phyloP scores from a whole-genome alignment of 2,329 filamentous ascomycete species.

The Ascochyta lentis region DNA sequence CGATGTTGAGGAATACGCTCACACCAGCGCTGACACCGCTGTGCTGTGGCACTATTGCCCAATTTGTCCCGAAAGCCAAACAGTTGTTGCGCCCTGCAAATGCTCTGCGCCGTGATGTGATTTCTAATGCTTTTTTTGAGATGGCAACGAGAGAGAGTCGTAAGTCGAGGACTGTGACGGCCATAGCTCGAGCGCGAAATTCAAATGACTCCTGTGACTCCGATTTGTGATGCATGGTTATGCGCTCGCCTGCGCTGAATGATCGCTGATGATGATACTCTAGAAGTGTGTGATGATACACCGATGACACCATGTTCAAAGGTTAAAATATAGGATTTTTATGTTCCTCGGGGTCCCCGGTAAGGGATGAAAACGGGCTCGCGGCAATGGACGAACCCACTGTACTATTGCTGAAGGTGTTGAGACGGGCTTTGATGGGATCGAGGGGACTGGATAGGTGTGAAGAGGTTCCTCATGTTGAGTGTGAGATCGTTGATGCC shows the following conservation, averaged over 20 bases:
- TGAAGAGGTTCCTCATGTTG: slow-evolving; percentile 75
- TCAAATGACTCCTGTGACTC: slow-evolving; percentile 34
- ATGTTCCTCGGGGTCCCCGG: slow-evolving; percentile 3
- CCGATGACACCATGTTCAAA: slow-evolving; percentile 27
- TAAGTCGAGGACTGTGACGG: slow-evolving; percentile 26
- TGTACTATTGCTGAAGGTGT: slow-evolving; percentile 3
- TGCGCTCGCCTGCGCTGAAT: slow-evolving; percentile 25
- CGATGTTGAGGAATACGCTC: slow-evolving; percentile 22
- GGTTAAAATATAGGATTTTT: slow-evolving; percentile 16
- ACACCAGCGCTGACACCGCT: slow-evolving; percentile 19
- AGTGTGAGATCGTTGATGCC: slow-evolving; percentile 69
- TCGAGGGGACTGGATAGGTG: slow-evolving; percentile 55
- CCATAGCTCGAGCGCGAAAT: slow-evolving; percentile 21
- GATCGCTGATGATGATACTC: slow-evolving; percentile 22
- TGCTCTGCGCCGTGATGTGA: slow-evolving; percentile 39
- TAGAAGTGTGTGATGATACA: slow-evolving; percentile 30
- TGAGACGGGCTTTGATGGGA: slow-evolving; percentile 5
- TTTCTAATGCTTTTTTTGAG: slow-evolving; percentile 48
- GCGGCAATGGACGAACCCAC: not conserved
- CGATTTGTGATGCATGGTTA: slow-evolving; percentile 37
- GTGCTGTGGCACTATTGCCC: slow-evolving; percentile 20
- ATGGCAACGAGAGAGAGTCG: slow-evolving; percentile 29
- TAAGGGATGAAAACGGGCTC: not conserved
- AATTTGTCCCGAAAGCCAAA: slow-evolving; percentile 18
- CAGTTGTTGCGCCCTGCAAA: slow-evolving; percentile 41